Conservation (phyloP, 2,329 filamentous ascomycete genomes). For the Curvularia spicifera region DNA sequence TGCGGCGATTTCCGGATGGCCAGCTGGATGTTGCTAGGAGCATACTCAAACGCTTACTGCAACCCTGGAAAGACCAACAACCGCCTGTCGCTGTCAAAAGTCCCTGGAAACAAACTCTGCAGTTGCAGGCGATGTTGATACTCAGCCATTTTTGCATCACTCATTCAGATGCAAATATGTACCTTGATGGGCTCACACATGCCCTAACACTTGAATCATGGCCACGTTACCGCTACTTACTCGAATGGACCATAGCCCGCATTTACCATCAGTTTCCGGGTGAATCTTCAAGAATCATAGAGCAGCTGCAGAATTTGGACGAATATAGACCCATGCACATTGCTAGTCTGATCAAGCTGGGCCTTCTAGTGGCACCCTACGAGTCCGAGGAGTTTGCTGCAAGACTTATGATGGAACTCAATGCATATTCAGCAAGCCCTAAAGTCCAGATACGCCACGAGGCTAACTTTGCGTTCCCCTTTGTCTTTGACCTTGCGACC, state of each 20-base stretch:
- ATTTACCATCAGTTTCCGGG: constrained; percentile 48
- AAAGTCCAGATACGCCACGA: constrained; percentile 62
- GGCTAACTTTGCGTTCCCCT: constrained; percentile 57
- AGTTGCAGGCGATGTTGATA: constrained; percentile 56
- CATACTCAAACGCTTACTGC: constrained; percentile 47
- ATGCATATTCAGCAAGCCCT: constrained; percentile 54
- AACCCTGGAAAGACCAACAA: constrained; percentile 55
- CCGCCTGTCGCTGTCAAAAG: constrained; percentile 53
- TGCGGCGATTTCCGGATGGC: constrained; percentile 47
- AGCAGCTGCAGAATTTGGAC: constrained; percentile 48
- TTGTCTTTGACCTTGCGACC: constrained; percentile 52
- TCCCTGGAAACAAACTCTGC: constrained; percentile 58
- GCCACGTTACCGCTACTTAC: constrained; percentile 55
- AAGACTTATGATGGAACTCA: constrained; percentile 51
- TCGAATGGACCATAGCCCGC: constrained; percentile 57
- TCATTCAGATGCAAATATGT: constrained; percentile 34
- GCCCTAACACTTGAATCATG: constrained; percentile 55
- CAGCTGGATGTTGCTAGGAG: constrained; percentile 32
- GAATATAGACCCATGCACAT: constrained; percentile 57
- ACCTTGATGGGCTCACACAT: constrained; percentile 50
- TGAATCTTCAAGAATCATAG: constrained; percentile 44
- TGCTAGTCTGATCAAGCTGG: constrained; percentile 57
- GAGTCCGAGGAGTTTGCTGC: constrained; percentile 49
- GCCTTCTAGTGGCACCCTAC: constrained; percentile 51
- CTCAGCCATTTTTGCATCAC: constrained; percentile 49